Evolutionary conservation across 441 rosid species (phyloP).

Genomic region (Hypseocharis bilobata): DNA sequence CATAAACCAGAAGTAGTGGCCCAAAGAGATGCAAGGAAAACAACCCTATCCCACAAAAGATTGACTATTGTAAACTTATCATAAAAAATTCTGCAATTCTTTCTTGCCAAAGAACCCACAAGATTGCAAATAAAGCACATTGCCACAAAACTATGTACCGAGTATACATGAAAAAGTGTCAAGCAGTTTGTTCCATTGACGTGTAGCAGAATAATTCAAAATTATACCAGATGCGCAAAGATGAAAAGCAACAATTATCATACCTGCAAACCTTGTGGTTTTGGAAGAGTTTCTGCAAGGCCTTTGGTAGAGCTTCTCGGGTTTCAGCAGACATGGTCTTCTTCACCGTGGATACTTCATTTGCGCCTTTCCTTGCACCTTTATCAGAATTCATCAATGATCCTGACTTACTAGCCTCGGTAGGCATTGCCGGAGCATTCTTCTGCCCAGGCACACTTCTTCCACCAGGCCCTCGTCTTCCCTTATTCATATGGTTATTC

Average conservation of each 20-base stretch:
- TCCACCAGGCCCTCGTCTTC: slow-evolving; percentile 12
- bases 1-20: no score
- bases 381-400: slow-evolving; percentile 32
- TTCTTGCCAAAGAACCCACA: no score
- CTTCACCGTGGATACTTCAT: slow-evolving; percentile 28
- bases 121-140: no score
- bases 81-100: no score
- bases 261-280: slow-evolving; percentile 85
- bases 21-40: no score
- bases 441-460: slow-evolving; percentile 26
- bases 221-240: neutral
- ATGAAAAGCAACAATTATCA: slow-evolving; percentile 4
- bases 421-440: slow-evolving; percentile 24
- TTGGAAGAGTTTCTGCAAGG: slow-evolving; percentile 60
- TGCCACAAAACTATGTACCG: no score
- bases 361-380: slow-evolving; percentile 26
- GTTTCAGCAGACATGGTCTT: slow-evolving; percentile 54
- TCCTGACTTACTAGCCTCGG: slow-evolving; percentile 26
- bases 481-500: slow-evolving; percentile 11
- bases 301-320: slow-evolving; percentile 55
- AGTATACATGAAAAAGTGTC: no score
- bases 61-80: no score
- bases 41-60: neutral
- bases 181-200: neutral
- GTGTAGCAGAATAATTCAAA: neutral